phyloP scores from a whole-genome alignment of 2,329 filamentous ascomycete genomes.

The Achaetomium macrosporum region DNA sequence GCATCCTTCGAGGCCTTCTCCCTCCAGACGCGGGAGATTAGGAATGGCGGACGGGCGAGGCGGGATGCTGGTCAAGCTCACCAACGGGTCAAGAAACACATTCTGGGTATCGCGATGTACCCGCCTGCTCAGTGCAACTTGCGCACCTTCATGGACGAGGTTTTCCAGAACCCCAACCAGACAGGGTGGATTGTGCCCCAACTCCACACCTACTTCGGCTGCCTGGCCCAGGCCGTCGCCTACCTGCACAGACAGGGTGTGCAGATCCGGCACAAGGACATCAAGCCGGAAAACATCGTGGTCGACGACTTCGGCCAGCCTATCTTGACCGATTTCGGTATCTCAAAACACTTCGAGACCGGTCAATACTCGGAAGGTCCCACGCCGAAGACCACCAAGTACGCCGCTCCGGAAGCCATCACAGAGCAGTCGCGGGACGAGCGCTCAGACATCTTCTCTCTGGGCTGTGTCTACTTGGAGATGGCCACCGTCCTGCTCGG shows the following conservation, averaged over 20 bases:
- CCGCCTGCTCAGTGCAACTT: slow-evolving; percentile 24
- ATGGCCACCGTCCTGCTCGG: slow-evolving; percentile 27
- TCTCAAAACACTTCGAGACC: slow-evolving; percentile 26
- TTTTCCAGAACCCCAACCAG: slow-evolving; percentile 10
- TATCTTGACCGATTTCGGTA: slow-evolving; percentile 25
- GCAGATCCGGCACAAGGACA: slow-evolving; percentile 27
- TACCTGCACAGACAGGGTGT: slow-evolving; percentile 21
- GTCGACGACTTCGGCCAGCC: slow-evolving; percentile 26
- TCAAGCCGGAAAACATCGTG: slow-evolving; percentile 28
- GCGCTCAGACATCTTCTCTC: slow-evolving; percentile 27
- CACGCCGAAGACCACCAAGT: slow-evolving; percentile 23
- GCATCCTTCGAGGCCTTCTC: slow-evolving; percentile 26
- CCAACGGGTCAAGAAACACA: slow-evolving; percentile 24
- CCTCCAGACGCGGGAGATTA: slow-evolving; percentile 17
- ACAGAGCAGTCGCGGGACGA: slow-evolving; percentile 21
- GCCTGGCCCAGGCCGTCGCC: slow-evolving; percentile 25
- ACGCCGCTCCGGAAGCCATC: slow-evolving; percentile 25
- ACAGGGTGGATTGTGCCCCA: slow-evolving; percentile 15
- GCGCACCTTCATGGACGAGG: slow-evolving; percentile 22
- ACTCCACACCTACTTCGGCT: slow-evolving; percentile 27
- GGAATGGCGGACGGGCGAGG: slow-evolving; percentile 1
- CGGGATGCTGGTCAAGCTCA: slow-evolving; percentile 7
- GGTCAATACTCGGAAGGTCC: slow-evolving; percentile 23
- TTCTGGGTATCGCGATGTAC: slow-evolving; percentile 27
- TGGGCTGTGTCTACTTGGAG: slow-evolving; percentile 29